phyloP scores from a whole-genome alignment of 139 green algal genomes.

The Bryopsis sp. region DNA sequence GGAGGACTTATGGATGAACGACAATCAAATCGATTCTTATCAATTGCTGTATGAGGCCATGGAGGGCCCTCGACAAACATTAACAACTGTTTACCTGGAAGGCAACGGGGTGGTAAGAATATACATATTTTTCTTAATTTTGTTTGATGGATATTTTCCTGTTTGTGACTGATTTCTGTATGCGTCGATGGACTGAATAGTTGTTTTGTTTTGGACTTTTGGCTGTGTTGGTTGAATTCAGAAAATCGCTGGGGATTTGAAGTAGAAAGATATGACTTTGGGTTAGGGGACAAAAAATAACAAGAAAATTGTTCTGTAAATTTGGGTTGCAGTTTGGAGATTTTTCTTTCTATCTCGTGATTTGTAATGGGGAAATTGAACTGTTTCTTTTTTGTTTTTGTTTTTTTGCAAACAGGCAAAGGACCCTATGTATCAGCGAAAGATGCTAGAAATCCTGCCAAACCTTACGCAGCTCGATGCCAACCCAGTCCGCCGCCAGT shows the following conservation, averaged over 20 bases:
- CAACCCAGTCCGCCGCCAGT: too few relatives aligned
- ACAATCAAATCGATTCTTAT: constrained; percentile 65
- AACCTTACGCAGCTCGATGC: constrained; percentile 75
- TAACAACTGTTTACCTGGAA: constrained; percentile 78
- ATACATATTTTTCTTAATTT: background rate
- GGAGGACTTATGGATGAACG: constrained; percentile 89
- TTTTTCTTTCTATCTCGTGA: background rate
- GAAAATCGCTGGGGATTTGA: too few relatives aligned
- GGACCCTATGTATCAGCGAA: constrained; percentile 40
- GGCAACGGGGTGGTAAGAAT: constrained; percentile 55
- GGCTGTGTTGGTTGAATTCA: too few relatives aligned
- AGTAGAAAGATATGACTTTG: too few relatives aligned
- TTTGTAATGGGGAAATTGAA: background rate
- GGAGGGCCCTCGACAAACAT: constrained; percentile 21
- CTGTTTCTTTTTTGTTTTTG: background rate
- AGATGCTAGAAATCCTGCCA: constrained; percentile 50
- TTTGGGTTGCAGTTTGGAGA: background rate
- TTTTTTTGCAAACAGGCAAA: constrained; percentile 21
- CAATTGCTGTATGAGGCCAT: constrained; percentile 44
- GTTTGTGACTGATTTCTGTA: too few relatives aligned
- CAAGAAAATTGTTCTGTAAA: background rate
- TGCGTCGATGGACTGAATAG: too few relatives aligned
- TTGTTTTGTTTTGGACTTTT: too few relatives aligned
- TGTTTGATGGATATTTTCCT: background rate
- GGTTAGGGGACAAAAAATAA: background rate